These are phyloP conservation scores for Physocladia obscura DNA, from an alignment of 192 early-diverging fungal species.

Conservation along the genomic window DNA sequence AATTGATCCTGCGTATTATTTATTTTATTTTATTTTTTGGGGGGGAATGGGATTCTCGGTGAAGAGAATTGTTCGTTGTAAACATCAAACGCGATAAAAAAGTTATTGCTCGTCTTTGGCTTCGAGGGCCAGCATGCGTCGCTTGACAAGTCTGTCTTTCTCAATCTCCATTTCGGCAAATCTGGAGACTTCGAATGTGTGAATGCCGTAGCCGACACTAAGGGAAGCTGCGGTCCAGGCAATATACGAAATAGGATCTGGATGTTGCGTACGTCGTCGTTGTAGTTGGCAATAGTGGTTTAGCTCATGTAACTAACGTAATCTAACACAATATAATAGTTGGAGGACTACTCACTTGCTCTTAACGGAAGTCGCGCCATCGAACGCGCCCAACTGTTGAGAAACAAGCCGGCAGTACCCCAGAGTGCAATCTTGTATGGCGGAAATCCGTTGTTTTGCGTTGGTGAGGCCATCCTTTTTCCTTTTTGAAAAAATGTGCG, in stretches of 20 bases:
- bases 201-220: constrained; percentile 11
- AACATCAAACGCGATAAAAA: neutral
- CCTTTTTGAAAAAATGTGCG: too few relatives aligned
- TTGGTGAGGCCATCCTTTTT: too few relatives aligned
- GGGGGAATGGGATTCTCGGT: neutral
- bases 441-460: neutral
- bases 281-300: neutral
- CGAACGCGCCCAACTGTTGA: constrained; percentile 17
- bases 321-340: neutral
- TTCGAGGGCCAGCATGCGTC: constrained; percentile 1
- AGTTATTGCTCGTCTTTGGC: neutral
- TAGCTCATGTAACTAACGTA: too few relatives aligned
- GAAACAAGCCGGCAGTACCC: constrained; percentile 10
- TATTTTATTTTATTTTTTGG: constrained; percentile 14
- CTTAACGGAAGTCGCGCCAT: constrained; percentile 17
- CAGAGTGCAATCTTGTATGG: neutral
- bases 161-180: neutral
- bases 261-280: too few relatives aligned
- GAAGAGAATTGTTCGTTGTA: neutral
- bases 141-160: constrained; percentile 14
- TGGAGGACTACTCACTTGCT: constrained; percentile 2
- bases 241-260: constrained; percentile 25
- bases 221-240: constrained; percentile 1
- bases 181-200: neutral
- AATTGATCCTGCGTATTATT: neutral